Evolutionary conservation across 805 yeast species (phyloP).

Genomic region (Saccharomyces eubayanus): DNA sequence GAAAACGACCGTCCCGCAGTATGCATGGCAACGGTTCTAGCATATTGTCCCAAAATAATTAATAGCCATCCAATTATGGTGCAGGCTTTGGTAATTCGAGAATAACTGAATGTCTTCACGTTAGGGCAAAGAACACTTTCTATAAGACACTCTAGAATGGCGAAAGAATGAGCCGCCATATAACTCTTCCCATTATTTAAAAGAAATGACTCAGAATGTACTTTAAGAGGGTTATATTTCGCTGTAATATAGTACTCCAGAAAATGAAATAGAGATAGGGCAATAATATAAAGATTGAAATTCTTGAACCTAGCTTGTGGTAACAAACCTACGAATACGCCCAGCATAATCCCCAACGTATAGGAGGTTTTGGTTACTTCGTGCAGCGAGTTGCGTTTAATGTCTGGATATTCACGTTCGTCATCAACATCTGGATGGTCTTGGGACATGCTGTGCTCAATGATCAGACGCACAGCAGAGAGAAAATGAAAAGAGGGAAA

Average conservation of each 20-base stretch:
- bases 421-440: constrained; percentile 7
- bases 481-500: not conserved
- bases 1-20: constrained; percentile 83
- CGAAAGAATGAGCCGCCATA: constrained; percentile 45
- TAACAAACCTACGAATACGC: constrained; percentile 31
- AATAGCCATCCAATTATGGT: constrained; percentile 39
- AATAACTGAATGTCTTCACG: constrained; percentile 19
- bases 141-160: constrained; percentile 42
- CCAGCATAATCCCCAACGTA: constrained; percentile 37
- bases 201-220: constrained; percentile 62
- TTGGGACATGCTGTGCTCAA: not conserved
- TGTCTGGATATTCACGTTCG: constrained; percentile 25
- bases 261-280: constrained; percentile 62
- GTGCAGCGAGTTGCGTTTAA: constrained; percentile 36
- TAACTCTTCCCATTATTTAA: constrained; percentile 57
- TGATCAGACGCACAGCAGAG: not conserved
- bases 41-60: constrained; percentile 51
- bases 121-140: constrained; percentile 38
- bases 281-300: constrained; percentile 41
- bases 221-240: constrained; percentile 54
- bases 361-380: constrained; percentile 39
- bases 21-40: constrained; percentile 73
- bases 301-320: constrained; percentile 28
- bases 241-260: constrained; percentile 80
- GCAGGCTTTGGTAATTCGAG: constrained; percentile 6